Evolutionary conservation across 352 stramenopile species (phyloP), one percentile per base, ranked within the genome.

Genomic region (Globisporangium paddicum): DNA sequence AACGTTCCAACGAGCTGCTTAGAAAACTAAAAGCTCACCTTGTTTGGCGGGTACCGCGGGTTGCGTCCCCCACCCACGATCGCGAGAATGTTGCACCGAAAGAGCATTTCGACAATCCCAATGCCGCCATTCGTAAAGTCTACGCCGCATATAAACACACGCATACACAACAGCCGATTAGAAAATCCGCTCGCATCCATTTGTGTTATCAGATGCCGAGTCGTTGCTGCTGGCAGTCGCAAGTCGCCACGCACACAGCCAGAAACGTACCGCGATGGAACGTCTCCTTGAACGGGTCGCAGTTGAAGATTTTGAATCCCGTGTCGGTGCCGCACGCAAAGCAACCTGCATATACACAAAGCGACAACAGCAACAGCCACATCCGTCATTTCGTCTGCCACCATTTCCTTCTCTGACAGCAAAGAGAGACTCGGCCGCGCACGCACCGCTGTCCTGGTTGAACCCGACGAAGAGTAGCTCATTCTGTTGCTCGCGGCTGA

Each of bases 281-380:
- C 0, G 93, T 98, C 71, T 99, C 93, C 55, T 97, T 96, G 68
- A 98, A 98, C 8, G 97, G 97, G 68, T 98, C 84, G 35, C 97
- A 96, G 73, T 99, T 99, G 77, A 98, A 99, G 62, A 99, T 99
- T 56, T 96, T 91, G 77, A 99, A 99, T 23, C 97, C 97, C 18
- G 83, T 92, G 57, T 97, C 93, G 3, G 96, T 99, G 21, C 97
- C 96, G 48, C 90, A 97, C 13, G 93, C 88, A 62, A 98, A 97
- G 72, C 93, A 98, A 41, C 92, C 90, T 96, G 41, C 41, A 21
- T 18, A 23, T 53, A 54, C 8, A 28, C 21, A 50, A 14, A n/a
- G n/a, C n/a, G n/a, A n/a, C 52, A 40, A 38, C 34, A 38, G 10
- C 34, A 38, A 18, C 37, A 42, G 37, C 37, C 37, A 19, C 37